These are phyloP conservation scores for Fremontodendron californicum DNA, from an alignment of 345 rosid species.

Conservation along the genomic window DNA sequence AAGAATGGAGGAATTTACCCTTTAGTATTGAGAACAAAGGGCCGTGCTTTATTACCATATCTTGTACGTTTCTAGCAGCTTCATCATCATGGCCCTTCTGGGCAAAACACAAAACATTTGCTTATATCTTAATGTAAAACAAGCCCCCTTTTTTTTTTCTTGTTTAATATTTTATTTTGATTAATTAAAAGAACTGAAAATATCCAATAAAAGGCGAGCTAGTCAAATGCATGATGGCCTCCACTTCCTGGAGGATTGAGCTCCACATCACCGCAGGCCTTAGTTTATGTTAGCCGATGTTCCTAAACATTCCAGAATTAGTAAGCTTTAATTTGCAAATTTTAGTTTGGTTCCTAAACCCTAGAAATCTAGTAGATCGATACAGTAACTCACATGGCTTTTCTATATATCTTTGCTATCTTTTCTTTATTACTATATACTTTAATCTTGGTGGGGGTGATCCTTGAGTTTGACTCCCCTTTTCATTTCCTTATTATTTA, in stretches of 20 bases:
- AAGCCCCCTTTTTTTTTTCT: not conserved
- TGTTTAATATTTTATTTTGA: not conserved
- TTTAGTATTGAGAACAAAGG: not conserved
- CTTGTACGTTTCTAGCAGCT: not conserved
- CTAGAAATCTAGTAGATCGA: conserved; percentile 42
- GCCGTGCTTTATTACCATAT: not conserved
- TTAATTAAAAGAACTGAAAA: not conserved
- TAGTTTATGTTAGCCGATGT: conserved; percentile 25
- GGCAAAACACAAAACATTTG: conserved; percentile 26
- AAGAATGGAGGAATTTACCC: conserved; percentile 12
- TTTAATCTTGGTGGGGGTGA: conserved; percentile 34
- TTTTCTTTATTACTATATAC: not conserved
- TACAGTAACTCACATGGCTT: conserved; percentile 51
- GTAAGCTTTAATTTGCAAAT: conserved; percentile 33
- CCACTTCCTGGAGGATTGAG: conserved; percentile 28
- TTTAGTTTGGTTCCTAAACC: conserved; percentile 32
- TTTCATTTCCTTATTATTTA: conserved; percentile 3
- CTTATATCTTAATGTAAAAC: conserved; percentile 22
- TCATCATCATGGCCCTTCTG: not conserved
- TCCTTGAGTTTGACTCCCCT: conserved; percentile 17
- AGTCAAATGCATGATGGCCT: conserved; percentile 32
- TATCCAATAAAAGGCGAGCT: conserved; percentile 44
- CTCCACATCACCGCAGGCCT: conserved; percentile 31
- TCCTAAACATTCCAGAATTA: conserved; percentile 45
- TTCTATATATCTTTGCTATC: not conserved